These are phyloP conservation scores for Hypoxylon sp. DNA, from an alignment of 2,329 filamentous ascomycete genomes.

Conservation along the genomic window DNA sequence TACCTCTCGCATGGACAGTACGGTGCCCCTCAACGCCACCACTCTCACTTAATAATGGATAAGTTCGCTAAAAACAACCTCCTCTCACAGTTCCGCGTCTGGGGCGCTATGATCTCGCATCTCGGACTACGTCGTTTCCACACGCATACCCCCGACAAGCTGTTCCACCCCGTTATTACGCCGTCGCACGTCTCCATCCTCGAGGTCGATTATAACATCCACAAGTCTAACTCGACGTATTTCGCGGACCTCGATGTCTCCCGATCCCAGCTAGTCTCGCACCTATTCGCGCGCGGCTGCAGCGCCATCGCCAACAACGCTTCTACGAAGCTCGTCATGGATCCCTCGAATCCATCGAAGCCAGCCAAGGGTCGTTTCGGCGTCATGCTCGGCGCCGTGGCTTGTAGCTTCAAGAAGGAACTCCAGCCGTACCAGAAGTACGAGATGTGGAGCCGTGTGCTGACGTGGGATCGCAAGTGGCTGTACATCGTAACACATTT, in stretches of 20 bases:
- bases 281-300: constrained; percentile 74
- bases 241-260: constrained; percentile 88
- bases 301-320: constrained; percentile 65
- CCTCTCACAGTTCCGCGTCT: constrained; percentile 69
- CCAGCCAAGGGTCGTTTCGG: constrained; percentile 68
- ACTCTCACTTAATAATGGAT: not conserved
- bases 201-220: constrained; percentile 89
- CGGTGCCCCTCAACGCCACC: constrained; percentile 50
- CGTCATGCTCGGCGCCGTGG: constrained; percentile 80
- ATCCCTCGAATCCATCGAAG: constrained; percentile 61
- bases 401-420: constrained; percentile 81
- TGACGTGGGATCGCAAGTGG: constrained; percentile 87
- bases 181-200: constrained; percentile 76
- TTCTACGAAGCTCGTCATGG: constrained; percentile 64
- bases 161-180: constrained; percentile 81
- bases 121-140: constrained; percentile 64
- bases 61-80: constrained; percentile 23
- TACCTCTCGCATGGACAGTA: constrained; percentile 84
- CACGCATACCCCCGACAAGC: constrained; percentile 70
- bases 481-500: constrained; percentile 83
- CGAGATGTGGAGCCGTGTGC: constrained; percentile 80
- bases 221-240: constrained; percentile 89
- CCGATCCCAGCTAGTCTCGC: constrained; percentile 83
- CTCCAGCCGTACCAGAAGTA: constrained; percentile 78
- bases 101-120: constrained; percentile 70